Evolutionary conservation across 352 stramenopile species (phyloP), one percentile per base, ranked within the genome.

Genomic region (Phytophthora pisi): DNA sequence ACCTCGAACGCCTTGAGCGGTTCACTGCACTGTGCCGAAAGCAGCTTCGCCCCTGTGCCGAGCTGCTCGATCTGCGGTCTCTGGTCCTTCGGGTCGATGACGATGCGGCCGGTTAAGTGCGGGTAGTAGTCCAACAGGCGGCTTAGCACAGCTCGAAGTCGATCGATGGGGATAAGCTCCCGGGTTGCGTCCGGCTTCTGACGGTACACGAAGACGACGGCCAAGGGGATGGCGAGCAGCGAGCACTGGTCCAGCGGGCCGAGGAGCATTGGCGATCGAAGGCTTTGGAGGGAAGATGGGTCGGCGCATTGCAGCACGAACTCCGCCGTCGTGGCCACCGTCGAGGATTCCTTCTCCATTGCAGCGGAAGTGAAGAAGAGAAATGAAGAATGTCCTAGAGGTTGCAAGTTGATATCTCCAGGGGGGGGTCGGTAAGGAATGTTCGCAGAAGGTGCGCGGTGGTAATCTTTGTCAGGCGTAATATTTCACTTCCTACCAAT

Each of bases 121-220:
- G 57, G 57, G 26, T 64, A 64, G 38, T 64, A 57, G 57, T 64
- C 36, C 15, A 64, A 15, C n/a, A 64, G 36, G 15, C 15, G 47
- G 8, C 18, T n/a, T 11, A 64, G 18, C 23, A 53, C 36, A 7
- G 18, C 13, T 34, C 24, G 24, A 50, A 69, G 38, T 11, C 28
- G 26, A 10, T 59, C 50, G 38, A 69, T 51, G 8, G 62, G 62
- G n/a, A 69, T 55, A 13, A 69, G 13, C 38, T 64, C 46, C 30
- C 59, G 23, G 8, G 28, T 11, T 63, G 26, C n/a, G 4, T 28
- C 59, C 28, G 24, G 16, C 5, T 6, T 8, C 40, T 16, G n/a
- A 11, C 54, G 62, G 30, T 73, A 73, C 7, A 73, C 45, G 42
- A 69, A 73, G 4, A 73, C 36, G n/a, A 65, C 60, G 54, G 59